Conservation (phyloP, 805 yeast genomes). For the Candida rishiriensis region DNA sequence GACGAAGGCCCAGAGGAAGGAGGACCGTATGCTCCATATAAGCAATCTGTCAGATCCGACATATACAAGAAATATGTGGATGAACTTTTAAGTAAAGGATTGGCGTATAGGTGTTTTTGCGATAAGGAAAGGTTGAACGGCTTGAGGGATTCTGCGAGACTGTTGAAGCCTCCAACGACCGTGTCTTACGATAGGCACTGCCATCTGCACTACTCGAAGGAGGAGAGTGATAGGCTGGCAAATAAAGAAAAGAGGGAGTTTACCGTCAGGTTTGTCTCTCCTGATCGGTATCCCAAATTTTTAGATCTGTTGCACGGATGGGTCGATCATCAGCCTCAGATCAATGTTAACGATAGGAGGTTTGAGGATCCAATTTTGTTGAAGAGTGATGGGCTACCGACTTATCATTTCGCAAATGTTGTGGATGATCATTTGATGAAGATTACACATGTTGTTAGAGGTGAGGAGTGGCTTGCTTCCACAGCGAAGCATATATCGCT, state of each 20-base stretch:
- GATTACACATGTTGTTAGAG: constrained; percentile 91
- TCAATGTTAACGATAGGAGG: constrained; percentile 62
- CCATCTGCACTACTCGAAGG: constrained; percentile 35
- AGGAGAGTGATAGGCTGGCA: constrained; percentile 36
- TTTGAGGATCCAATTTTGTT: constrained; percentile 86
- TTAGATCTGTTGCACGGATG: constrained; percentile 75
- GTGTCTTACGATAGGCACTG: constrained; percentile 91
- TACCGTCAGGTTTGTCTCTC: constrained; percentile 75
- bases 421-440: constrained; percentile 92
- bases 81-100: constrained; percentile 52
- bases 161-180: constrained; percentile 80
- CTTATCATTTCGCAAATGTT: constrained; percentile 95
- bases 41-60: constrained; percentile 73
- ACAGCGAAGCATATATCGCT: constrained; percentile 92
- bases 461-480: constrained; percentile 97
- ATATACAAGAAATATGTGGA: constrained; percentile 63
- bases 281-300: constrained; percentile 62
- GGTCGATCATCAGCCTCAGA: constrained; percentile 74
- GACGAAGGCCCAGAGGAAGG: constrained; percentile 82
- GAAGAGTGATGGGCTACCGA: constrained; percentile 93
- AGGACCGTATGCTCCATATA: constrained; percentile 82
- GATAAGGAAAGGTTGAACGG: constrained; percentile 68
- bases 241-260: constrained; percentile 31
- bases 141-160: constrained; percentile 68
- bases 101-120: constrained; percentile 87